These are phyloP conservation scores for Bipolaris sorokiniana DNA, from an alignment of 2,329 filamentous ascomycete genomes.

Conservation along the genomic window DNA sequence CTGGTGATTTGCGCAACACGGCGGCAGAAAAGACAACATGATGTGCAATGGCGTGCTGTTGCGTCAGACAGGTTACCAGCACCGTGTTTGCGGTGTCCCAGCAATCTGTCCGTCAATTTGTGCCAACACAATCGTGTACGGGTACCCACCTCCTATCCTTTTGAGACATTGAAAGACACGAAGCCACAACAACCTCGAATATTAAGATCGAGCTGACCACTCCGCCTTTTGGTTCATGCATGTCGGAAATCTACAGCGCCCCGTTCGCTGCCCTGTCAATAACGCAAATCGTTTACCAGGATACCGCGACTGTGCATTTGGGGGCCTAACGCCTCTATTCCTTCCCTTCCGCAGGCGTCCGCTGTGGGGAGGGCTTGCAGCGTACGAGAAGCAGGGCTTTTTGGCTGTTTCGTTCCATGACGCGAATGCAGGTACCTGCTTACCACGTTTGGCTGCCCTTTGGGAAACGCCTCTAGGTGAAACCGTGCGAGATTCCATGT, in stretches of 20 bases:
- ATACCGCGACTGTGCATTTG: not conserved
- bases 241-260: not conserved
- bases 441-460: not conserved
- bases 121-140: not conserved
- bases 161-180: not conserved
- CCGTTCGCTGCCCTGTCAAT: not conserved
- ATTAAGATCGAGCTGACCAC: not conserved
- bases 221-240: not conserved
- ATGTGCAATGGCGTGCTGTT: slow-evolving; percentile 6
- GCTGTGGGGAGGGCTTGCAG: slow-evolving; percentile 3
- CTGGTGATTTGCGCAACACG: slow-evolving; percentile 7
- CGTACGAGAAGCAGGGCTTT: not conserved
- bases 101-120: slow-evolving; percentile 10
- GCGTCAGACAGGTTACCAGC: slow-evolving; percentile 11
- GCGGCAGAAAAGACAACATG: slow-evolving; percentile 6
- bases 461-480: not conserved
- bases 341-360: slow-evolving; percentile 2
- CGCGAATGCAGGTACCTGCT: slow-evolving; percentile 1
- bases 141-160: not conserved
- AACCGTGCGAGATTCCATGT: not conserved
- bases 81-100: slow-evolving; percentile 24
- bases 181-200: not conserved
- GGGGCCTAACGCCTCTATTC: not conserved
- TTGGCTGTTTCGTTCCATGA: not conserved
- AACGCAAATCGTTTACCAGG: not conserved